Percentiles rank a stretch among this genome's conserved stretches.
Conservation (phyloP, 306 rosid genomes). For the Arachis stenosperma region DNA sequence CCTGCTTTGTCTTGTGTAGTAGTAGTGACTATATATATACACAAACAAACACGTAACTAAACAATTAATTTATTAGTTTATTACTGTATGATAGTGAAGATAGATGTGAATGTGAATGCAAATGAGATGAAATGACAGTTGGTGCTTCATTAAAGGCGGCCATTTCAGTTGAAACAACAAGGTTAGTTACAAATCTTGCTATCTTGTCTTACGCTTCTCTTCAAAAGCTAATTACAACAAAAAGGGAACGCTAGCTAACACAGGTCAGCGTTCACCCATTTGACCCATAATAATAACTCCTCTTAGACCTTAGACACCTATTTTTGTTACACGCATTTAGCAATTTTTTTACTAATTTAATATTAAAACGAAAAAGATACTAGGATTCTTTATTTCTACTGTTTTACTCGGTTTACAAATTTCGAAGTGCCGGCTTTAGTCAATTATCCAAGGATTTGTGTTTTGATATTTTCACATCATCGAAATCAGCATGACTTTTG, state of each 20-base stretch:
- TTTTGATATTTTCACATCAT: too few species aligned
- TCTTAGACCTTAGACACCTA: too few species aligned
- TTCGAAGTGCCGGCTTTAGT: background rate
- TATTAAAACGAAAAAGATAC: background rate
- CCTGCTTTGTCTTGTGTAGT: background rate
- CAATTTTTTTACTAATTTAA: background rate
- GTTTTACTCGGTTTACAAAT: background rate
- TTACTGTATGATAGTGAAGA: background rate
- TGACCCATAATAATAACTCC: constrained; percentile 9
- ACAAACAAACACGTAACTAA: too few species aligned
- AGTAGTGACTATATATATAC: background rate
- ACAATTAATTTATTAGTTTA: too few species aligned
- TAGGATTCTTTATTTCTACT: background rate
- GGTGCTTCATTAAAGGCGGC: constrained; percentile 43
- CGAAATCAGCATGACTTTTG: too few species aligned
- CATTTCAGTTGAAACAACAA: constrained; percentile 44
- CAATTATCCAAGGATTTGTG: too few species aligned
- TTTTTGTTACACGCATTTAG: background rate
- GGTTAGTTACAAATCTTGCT: constrained; percentile 29
- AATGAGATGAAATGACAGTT: constrained; percentile 43
- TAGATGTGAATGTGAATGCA: constrained; percentile 25
- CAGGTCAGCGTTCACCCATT: constrained; percentile 13
- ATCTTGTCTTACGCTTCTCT: background rate
- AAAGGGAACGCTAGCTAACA: background rate
- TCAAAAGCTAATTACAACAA: background rate